Evolutionary conservation across 495 filamentous ascomycete genomes (phyloP), one percentile per base, ranked within the genome.

Genomic region (Penicillium parvum): DNA sequence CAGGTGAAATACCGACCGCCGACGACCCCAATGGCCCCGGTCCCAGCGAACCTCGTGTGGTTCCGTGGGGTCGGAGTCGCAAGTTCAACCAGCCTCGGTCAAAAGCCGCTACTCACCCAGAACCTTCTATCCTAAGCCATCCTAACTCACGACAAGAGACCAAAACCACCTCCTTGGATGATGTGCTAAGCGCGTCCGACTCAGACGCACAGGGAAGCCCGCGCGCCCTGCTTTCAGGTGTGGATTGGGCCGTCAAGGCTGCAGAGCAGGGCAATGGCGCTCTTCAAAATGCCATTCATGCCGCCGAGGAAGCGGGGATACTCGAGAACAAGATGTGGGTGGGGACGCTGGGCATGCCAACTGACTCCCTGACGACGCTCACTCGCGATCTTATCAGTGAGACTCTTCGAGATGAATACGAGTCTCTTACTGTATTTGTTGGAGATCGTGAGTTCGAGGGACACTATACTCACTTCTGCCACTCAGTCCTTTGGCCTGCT

Each of bases 391-490:
- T 87, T 43, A 92, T 96, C 49, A 72, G 82, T 48, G 85, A 90
- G 53, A 74, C 72, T n/a, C 66, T 96, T 12, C 76, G 80, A 9
- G 83, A 79, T 11, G 82, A 89, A 54, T 82, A 82, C 55, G 81
- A 90, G 40, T 86, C 85, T 41, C 64, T 90, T 35, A 75, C 81
- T 11, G 88, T 95, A 19, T 90, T 83, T 54, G 82, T 84, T 57
- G 82, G 78, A 22, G 89, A 96, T 64, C 83, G 76, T 49, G 86
- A 92, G 58, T 87, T 92, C 28, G 84, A 91, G 48, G 87, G 89
- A 1, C 86, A 92, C 61, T 95, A 95, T 56, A 71, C 79, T 16
- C 87, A 95, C 63, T 95, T 88, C 49, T 95, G 87, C 73, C 94
- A 91, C 58, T 73, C 86, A 54, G 83, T 88, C 21, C 71, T 90